A percentile compares a stretch with the other conserved stretches of the same genome.
phyloP scores from a whole-genome alignment of 2,329 filamentous ascomycete species.

The Penicillium oxalicum region DNA sequence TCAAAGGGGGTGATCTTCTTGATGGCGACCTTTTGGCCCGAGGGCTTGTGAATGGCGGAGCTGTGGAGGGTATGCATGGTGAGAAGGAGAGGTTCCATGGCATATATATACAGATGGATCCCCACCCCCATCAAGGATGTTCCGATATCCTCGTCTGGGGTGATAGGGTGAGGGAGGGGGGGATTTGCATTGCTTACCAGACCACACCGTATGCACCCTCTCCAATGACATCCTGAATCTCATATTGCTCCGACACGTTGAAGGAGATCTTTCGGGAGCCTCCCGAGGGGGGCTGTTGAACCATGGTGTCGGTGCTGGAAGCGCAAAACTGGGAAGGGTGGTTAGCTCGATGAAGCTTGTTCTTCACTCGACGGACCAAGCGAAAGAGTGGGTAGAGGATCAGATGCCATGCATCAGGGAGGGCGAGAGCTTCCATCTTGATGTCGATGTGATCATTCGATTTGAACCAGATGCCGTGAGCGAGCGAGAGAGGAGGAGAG shows the following conservation, averaged over 20 bases:
- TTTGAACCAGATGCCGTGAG: neutral
- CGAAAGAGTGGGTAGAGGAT: too few species aligned
- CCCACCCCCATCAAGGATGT: too few species aligned
- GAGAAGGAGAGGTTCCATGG: too few species aligned
- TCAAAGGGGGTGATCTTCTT: conserved; percentile 99
- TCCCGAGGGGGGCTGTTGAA: conserved; percentile 41
- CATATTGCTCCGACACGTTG: conserved; percentile 99
- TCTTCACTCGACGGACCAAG: too few species aligned
- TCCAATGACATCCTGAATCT: conserved; percentile 98
- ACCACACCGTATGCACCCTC: conserved; percentile 98
- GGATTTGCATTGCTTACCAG: conserved; percentile 59
- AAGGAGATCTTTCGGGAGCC: conserved; percentile 91
- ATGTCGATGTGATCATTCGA: too few species aligned
- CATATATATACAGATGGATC: too few species aligned
- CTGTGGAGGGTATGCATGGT: conserved; percentile 40
- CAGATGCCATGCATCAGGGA: too few species aligned
- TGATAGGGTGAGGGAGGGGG: too few species aligned
- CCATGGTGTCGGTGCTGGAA: conserved; percentile 28
- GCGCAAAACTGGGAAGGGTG: neutral
- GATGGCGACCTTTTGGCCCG: conserved; percentile 96
- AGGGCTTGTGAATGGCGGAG: conserved; percentile 96
- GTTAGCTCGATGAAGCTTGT: conserved; percentile 7
- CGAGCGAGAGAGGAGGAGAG: neutral
- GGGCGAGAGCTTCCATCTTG: too few species aligned
- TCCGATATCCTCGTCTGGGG: too few species aligned